phyloP scores from a whole-genome alignment of 805 yeast genomes.

The Yarrowia keelungensis region DNA sequence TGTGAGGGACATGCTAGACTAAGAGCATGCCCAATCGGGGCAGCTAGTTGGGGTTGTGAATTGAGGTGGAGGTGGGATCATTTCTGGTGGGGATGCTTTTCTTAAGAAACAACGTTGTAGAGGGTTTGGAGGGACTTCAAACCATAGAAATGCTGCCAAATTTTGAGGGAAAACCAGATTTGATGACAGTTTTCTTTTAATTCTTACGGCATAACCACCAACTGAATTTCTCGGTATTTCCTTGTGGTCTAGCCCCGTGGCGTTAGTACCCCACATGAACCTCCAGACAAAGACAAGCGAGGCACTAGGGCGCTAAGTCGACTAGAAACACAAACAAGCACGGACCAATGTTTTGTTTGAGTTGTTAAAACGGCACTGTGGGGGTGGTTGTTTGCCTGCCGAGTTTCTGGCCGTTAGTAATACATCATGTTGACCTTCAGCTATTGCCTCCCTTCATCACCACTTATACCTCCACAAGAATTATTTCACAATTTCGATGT shows the following conservation, averaged over 20 bases:
- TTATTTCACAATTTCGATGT: neutral
- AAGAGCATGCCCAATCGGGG: neutral
- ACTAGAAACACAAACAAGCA: constrained; percentile 1
- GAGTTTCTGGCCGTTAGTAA: no score
- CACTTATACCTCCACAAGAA: neutral
- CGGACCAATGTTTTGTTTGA: neutral
- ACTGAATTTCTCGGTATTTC: constrained; percentile 4
- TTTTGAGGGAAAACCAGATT: no score
- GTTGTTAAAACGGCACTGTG: neutral
- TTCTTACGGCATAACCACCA: no score
- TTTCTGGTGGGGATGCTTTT: no score
- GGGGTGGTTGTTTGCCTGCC: neutral
- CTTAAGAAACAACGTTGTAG: no score
- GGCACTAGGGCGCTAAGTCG: constrained; percentile 5
- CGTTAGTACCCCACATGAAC: constrained; percentile 25
- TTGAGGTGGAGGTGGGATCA: neutral
- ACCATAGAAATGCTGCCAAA: no score
- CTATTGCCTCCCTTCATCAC: neutral
- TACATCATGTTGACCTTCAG: no score
- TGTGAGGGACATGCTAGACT: constrained; percentile 4
- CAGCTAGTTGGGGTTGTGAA: neutral
- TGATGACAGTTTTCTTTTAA: no score
- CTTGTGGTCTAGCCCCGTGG: constrained; percentile 21
- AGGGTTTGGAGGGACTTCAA: no score
- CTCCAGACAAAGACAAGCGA: constrained; percentile 12